Conservation (phyloP, 1,284 basidiomycete genomes). For the Ganoderma meredithae region DNA sequence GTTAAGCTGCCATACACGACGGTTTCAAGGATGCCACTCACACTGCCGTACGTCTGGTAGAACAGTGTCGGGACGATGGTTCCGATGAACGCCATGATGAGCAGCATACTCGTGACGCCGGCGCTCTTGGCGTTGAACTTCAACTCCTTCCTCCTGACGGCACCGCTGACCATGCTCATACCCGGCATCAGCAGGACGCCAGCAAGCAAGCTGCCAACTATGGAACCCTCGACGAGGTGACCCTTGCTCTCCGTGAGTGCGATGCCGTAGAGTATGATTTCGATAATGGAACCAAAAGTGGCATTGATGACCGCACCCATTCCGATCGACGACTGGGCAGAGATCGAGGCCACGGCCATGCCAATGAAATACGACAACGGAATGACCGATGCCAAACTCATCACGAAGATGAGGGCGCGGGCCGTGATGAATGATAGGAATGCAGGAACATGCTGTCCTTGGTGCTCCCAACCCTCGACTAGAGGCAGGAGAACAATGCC, state of each 20-base stretch:
- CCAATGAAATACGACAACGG: constrained; percentile 99
- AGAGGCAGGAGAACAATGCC: constrained; percentile 84
- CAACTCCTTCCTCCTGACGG: constrained; percentile 92
- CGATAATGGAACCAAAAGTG: constrained; percentile 98
- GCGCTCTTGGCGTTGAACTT: constrained; percentile 98
- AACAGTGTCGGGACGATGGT: constrained; percentile 96
- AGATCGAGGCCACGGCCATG: constrained; percentile 99
- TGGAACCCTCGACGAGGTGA: constrained; percentile 94
- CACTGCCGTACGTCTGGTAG: constrained; percentile 98
- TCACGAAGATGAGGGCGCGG: constrained; percentile 84
- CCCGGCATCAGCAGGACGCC: constrained; percentile 98
- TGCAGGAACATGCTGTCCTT: constrained; percentile 64
- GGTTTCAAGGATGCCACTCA: constrained; percentile 52
- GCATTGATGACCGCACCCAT: constrained; percentile 99
- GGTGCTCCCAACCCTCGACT: constrained; percentile 64
- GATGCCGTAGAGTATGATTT: constrained; percentile 94
- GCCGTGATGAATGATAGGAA: constrained; percentile 78
- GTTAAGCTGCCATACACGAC: constrained; percentile 13
- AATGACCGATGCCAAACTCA: constrained; percentile 92
- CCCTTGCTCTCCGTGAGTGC: constrained; percentile 92
- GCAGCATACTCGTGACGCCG: constrained; percentile 98
- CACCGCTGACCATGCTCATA: constrained; percentile 95
- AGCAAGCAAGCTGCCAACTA: constrained; percentile 93
- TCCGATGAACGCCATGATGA: constrained; percentile 99
- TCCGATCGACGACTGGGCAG: constrained; percentile 96